Percentiles rank a stretch among this genome's conserved stretches.
Conservation (phyloP, 305 asterid species). For the Fraxinus paxiana region DNA sequence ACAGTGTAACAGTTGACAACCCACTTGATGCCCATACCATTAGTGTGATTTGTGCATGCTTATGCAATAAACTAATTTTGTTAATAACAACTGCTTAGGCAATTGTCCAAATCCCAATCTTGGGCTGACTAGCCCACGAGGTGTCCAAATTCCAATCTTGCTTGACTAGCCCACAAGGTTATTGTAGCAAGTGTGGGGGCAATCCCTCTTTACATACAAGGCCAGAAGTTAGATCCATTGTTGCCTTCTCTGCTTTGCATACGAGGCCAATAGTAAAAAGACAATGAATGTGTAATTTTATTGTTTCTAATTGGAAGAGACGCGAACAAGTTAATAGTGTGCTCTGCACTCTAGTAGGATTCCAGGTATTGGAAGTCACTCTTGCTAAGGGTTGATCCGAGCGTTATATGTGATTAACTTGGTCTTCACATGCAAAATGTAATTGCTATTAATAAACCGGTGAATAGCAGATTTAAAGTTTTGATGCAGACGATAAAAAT, state of each 20-base stretch:
- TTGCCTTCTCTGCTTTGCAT: not conserved
- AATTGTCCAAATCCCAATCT: not conserved
- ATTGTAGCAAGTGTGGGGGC: not conserved
- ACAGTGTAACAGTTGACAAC: not conserved
- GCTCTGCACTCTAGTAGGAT: conserved; percentile 12
- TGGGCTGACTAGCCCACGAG: not conserved
- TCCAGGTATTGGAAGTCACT: conserved; percentile 11
- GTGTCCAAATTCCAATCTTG: not conserved
- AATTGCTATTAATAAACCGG: conserved; percentile 13
- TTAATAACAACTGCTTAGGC: not conserved
- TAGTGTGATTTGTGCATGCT: not conserved
- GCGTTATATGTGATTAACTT: conserved; percentile 14
- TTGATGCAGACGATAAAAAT: conserved; percentile 23
- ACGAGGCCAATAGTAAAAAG: not conserved
- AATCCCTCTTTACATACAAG: not conserved
- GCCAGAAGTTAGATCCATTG: not conserved
- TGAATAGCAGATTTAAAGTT: conserved; percentile 18
- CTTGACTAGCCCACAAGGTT: not conserved
- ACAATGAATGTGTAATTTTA: not conserved
- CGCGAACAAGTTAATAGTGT: conserved; percentile 17
- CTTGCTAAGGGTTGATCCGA: conserved; percentile 14
- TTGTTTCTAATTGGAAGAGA: conserved; percentile 13
- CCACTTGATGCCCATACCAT: not conserved
- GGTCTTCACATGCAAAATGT: conserved; percentile 8
- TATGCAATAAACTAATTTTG: not conserved